These are phyloP conservation scores for Theobroma grandiflorum DNA, from an alignment of 441 rosid species.

Conservation along the genomic window DNA sequence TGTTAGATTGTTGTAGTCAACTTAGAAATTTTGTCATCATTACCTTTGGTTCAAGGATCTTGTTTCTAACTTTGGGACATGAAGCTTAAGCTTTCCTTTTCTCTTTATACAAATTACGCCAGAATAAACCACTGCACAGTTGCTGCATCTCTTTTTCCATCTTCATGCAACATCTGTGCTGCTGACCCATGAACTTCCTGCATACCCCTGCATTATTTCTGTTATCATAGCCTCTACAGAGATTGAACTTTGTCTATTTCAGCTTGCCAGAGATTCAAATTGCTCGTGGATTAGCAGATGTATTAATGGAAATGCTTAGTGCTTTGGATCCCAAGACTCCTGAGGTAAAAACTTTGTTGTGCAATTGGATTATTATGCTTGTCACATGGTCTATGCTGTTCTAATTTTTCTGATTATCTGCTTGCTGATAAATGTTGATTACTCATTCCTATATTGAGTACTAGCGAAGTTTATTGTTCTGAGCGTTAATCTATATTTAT, in stretches of 20 bases:
- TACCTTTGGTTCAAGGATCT: background rate
- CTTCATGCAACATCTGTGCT: background rate
- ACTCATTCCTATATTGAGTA: background rate
- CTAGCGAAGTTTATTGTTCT: background rate
- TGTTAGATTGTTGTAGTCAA: background rate
- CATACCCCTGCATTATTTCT: slow-evolving; percentile 1
- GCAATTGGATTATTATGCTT: slow-evolving; percentile 3
- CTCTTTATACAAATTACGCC: background rate
- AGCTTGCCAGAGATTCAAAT: slow-evolving; percentile 82
- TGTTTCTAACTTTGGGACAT: background rate
- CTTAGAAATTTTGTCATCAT: background rate
- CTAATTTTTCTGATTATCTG: background rate
- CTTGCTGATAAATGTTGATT: background rate
- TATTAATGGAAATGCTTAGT: slow-evolving; percentile 86
- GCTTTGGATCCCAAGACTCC: slow-evolving; percentile 87
- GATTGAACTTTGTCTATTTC: slow-evolving; percentile 33
- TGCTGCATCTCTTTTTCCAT: background rate
- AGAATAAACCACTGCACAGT: background rate
- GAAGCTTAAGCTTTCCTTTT: background rate
- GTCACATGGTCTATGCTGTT: background rate
- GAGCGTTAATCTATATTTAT: background rate
- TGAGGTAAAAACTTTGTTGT: slow-evolving; percentile 55
- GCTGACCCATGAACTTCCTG: background rate
- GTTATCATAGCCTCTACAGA: background rate
- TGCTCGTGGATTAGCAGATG: slow-evolving; percentile 80